These are phyloP conservation scores for Lasiodiplodia theobromae DNA, from an alignment of 2,329 filamentous ascomycete genomes.

Conservation along the genomic window DNA sequence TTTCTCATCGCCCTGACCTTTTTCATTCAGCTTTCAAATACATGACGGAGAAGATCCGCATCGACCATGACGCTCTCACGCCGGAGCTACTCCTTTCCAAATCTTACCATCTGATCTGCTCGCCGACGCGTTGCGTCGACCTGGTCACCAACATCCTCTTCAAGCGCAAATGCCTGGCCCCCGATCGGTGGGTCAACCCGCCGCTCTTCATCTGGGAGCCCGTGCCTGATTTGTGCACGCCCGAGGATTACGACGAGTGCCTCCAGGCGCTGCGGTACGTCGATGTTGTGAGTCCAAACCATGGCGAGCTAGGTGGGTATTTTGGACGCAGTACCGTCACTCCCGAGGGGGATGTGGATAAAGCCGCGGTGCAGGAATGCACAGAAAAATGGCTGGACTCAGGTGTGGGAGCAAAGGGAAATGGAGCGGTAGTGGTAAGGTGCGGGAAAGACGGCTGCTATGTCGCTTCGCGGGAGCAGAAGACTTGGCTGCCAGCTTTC, in stretches of 20 bases:
- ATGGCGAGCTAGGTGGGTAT: slow-evolving; percentile 84
- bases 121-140: slow-evolving; percentile 75
- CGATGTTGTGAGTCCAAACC: slow-evolving; percentile 78
- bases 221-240: slow-evolving; percentile 84
- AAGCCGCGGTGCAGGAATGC: slow-evolving; percentile 50
- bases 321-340: slow-evolving; percentile 63
- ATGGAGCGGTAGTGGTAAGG: slow-evolving; percentile 70
- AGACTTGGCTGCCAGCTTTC: slow-evolving; percentile 79
- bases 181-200: slow-evolving; percentile 43
- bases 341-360: slow-evolving; percentile 42
- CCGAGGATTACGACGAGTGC: slow-evolving; percentile 65
- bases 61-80: slow-evolving; percentile 76
- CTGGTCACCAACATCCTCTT: slow-evolving; percentile 75
- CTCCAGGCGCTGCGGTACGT: slow-evolving; percentile 61
- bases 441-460: slow-evolving; percentile 76
- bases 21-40: slow-evolving; percentile 75
- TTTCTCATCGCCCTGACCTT: slow-evolving; percentile 6
- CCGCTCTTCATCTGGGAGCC: slow-evolving; percentile 95
- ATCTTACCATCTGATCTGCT: slow-evolving; percentile 89
- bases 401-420: slow-evolving; percentile 44
- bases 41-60: slow-evolving; percentile 81
- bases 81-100: slow-evolving; percentile 71
- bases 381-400: slow-evolving; percentile 46
- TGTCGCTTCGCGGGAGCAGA: slow-evolving; percentile 48
- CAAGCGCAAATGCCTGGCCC: slow-evolving; percentile 50